A percentile compares a stretch with the other conserved stretches of the same genome.
Evolutionary conservation across 2,329 filamentous ascomycete species (phyloP).

Genomic region (Coniochaeta ligniaria): DNA sequence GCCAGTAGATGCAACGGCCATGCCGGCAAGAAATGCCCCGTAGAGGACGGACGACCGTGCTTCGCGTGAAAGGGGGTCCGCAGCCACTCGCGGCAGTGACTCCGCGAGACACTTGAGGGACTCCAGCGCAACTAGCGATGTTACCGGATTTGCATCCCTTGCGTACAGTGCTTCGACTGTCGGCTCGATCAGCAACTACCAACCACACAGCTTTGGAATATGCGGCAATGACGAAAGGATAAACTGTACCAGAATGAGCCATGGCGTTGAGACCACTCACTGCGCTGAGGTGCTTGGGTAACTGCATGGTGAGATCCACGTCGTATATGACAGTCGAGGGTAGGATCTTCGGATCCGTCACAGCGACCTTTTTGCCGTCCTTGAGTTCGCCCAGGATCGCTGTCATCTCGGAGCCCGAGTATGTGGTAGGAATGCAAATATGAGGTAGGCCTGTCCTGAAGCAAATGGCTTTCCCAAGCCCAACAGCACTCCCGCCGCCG

Average conservation of each 20-base stretch:
- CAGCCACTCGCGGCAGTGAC: conserved; percentile 44
- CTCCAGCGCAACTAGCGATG: conserved; percentile 49
- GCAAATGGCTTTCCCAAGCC: conserved; percentile 49
- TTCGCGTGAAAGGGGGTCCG: conserved; percentile 31
- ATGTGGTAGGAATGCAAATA: conserved; percentile 46
- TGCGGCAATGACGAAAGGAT: conserved; percentile 3
- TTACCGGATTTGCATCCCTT: conserved; percentile 53
- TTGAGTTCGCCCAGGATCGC: conserved; percentile 56
- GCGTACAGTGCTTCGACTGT: conserved; percentile 57
- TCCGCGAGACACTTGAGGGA: conserved; percentile 45
- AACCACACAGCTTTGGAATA: not conserved
- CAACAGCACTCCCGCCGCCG: conserved; percentile 53
- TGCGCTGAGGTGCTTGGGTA: conserved; percentile 44
- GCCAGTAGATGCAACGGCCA: conserved; percentile 49
- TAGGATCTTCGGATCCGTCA: conserved; percentile 49
- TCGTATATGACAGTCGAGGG: conserved; percentile 58
- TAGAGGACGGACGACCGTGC: conserved; percentile 49
- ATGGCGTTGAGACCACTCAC: conserved; percentile 60
- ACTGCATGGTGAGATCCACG: conserved; percentile 52
- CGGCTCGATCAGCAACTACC: not conserved
- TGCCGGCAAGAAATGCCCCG: conserved; percentile 59
- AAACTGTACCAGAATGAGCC: conserved; percentile 40
- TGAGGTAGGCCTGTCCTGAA: conserved; percentile 42
- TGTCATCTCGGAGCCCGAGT: conserved; percentile 57
- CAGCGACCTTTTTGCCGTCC: conserved; percentile 50